Evolutionary conservation across 192 early-diverging fungal genomes (phyloP), one percentile per base, ranked within the genome.

Genomic region (Backusella psychrophila): DNA sequence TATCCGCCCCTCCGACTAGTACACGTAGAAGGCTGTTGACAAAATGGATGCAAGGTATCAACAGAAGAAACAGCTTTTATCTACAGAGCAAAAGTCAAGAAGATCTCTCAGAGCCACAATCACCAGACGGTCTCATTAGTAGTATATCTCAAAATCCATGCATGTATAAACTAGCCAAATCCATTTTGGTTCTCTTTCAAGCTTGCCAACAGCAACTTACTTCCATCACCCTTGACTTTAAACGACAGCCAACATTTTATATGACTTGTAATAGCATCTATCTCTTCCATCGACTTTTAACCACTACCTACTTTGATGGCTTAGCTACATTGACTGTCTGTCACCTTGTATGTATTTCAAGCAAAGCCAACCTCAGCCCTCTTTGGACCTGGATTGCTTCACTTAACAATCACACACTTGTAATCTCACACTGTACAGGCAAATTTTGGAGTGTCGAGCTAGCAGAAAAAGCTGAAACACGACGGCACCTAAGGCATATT

Each of bases 201-300:
- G 7, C 12, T 4, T 63, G 56, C 9, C 56, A 49, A n/a, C 46
- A 26, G 12, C 56, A 63, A 29, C 56, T 63, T 3, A 63, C 56
- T 26, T 23, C 23, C 4, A 63, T 63, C 12, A 63, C 21, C 23
- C 26, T 63, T 3, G 56, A 63, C 26, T 63, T 63, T 63, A 63
- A 63, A 29, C 56, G 56, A 29, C 56, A 49, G 14, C 42, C 19
- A 63, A 63, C 56, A 63, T 63, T 63, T 14, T 26, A 63, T 63
- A 63, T 63, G 56, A 29, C 56, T 9, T 63, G 56, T 31, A 63
- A 63, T 29, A 23, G 9, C 4, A 63, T 29, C 23, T 63, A 63
- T 63, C 56, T 63, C 56, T 63, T 63, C 21, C 56, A 63, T 14
- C 21, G 56, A 63, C 56, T 63, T 63, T 63, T 63, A 29, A 63